Conservation (phyloP, 148 eudicot species). For the Dysphania ambrosioides region DNA sequence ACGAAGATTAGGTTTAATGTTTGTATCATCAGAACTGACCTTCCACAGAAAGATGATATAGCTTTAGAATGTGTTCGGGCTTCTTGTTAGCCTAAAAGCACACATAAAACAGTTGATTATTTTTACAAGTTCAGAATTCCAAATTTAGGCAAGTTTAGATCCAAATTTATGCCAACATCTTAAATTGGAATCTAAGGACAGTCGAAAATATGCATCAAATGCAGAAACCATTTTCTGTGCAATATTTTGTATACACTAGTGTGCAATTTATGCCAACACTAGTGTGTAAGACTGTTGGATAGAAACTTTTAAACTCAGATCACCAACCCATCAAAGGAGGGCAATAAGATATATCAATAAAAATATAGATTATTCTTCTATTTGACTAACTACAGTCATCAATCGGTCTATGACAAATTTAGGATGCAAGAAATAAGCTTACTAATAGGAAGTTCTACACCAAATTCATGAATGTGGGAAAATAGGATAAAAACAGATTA, state of each 20-base stretch:
- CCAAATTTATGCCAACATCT: no score
- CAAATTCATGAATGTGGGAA: background rate
- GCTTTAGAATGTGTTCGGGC: constrained; percentile 90
- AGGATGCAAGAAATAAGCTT: background rate
- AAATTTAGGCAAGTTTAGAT: no score
- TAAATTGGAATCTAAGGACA: no score
- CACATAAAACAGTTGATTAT: constrained; percentile 5
- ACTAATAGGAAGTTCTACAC: background rate
- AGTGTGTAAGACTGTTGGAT: no score
- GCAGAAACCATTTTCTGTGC: background rate
- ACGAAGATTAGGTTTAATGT: background rate
- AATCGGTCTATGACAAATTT: background rate
- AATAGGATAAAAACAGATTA: no score
- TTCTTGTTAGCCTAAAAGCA: constrained; percentile 73
- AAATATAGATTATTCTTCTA: background rate
- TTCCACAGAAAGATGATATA: constrained; percentile 87
- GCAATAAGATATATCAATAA: background rate
- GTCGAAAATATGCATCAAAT: background rate
- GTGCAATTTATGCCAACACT: no score
- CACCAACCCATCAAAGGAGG: background rate
- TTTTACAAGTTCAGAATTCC: no score
- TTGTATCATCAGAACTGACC: constrained; percentile 45
- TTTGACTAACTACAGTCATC: background rate
- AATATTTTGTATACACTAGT: no score
- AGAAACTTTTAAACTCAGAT: background rate